Percentiles rank a stretch among this genome's conserved stretches.
phyloP scores from a whole-genome alignment of 495 filamentous ascomycete genomes.

The Cairneyella variabilis region DNA sequence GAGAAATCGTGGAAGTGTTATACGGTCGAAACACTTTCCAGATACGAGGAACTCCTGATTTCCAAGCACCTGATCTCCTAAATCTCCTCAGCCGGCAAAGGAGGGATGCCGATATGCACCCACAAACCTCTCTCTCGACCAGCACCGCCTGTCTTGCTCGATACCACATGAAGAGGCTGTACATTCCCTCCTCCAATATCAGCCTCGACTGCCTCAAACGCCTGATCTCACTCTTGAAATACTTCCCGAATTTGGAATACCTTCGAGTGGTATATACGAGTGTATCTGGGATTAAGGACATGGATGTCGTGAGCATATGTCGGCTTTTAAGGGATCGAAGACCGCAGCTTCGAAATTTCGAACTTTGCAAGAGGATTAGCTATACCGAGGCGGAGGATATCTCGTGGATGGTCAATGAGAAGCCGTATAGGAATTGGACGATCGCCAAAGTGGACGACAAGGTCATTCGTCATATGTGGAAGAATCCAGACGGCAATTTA shows the following conservation, averaged over 20 bases:
- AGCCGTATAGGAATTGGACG: constrained; percentile 10
- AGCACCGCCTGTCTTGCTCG: constrained; percentile 7
- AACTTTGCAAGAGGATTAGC: constrained; percentile 10
- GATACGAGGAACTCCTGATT: constrained; percentile 3
- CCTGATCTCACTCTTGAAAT: constrained; percentile 10
- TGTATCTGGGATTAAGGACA: constrained; percentile 1
- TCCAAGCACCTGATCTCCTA: background rate
- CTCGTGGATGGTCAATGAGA: constrained; percentile 17
- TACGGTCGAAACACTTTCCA: constrained; percentile 18
- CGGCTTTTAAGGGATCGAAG: constrained; percentile 12
- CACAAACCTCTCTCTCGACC: background rate
- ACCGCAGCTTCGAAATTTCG: constrained; percentile 4
- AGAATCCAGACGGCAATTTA: background rate
- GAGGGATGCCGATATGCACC: background rate
- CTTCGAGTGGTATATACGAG: constrained; percentile 7
- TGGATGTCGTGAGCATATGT: constrained; percentile 12
- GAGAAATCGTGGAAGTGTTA: constrained; percentile 10
- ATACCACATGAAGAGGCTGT: constrained; percentile 7
- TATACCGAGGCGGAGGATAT: constrained; percentile 15
- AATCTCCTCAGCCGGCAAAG: constrained; percentile 8
- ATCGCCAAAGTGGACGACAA: background rate
- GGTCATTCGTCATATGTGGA: background rate
- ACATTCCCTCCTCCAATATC: constrained; percentile 10
- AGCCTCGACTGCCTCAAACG: constrained; percentile 8
- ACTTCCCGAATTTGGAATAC: constrained; percentile 16